These are phyloP conservation scores for Tephrocybe sp. DNA, from an alignment of 768 basidiomycete species.

Conservation along the genomic window DNA sequence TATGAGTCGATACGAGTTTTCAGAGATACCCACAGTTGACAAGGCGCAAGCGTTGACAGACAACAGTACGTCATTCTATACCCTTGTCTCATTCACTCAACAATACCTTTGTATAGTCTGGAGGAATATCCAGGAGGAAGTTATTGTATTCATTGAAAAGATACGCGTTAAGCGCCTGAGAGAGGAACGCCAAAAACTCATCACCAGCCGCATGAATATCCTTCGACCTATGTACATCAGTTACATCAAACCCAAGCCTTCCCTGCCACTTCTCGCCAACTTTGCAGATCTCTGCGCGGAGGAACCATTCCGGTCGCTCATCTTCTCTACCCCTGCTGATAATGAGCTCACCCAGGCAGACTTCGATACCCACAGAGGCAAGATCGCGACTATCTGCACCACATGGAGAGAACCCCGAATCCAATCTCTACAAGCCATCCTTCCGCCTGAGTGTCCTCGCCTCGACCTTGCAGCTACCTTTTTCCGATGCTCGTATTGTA, in stretches of 20 bases:
- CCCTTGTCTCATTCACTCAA: neutral
- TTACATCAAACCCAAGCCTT: neutral
- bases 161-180: conserved; percentile 12
- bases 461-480: conserved; percentile 31
- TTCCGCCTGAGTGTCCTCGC: neutral
- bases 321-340: conserved; percentile 17
- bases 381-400: conserved; percentile 12
- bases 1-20: conserved; percentile 4
- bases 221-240: conserved; percentile 1
- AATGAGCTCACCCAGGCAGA: conserved; percentile 1
- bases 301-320: conserved; percentile 22
- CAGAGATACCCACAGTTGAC: conserved; percentile 19
- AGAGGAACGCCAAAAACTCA: neutral
- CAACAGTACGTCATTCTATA: conserved; percentile 14
- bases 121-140: conserved; percentile 19
- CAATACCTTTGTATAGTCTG: conserved; percentile 19
- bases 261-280: conserved; percentile 10
- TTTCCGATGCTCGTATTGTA: conserved; percentile 32
- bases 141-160: conserved; percentile 16
- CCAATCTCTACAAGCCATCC: conserved; percentile 12
- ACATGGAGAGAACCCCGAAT: conserved; percentile 21
- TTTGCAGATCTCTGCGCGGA: conserved; percentile 15
- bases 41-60: conserved; percentile 23
- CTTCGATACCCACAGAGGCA: conserved; percentile 7
- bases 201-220: neutral